phyloP scores from a whole-genome alignment of 1,139 yeast species.

The Spathaspora sp. region DNA sequence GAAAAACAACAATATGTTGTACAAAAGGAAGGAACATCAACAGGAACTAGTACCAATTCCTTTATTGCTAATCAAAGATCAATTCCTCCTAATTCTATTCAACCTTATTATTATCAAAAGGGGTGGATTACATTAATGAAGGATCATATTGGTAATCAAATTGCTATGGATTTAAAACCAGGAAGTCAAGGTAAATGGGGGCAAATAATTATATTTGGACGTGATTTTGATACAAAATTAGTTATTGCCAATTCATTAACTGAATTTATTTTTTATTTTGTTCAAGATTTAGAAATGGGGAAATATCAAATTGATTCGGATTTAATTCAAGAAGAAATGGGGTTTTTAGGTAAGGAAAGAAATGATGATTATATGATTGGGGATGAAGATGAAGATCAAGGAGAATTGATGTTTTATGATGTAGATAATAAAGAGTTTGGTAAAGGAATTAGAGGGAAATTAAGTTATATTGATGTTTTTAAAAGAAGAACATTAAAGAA shows the following conservation, averaged over 20 bases:
- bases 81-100: slow-evolving; percentile 56
- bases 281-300: slow-evolving; percentile 54
- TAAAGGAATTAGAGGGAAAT: slow-evolving; percentile 34
- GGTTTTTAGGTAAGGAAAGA: slow-evolving; percentile 33
- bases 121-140: slow-evolving; percentile 62
- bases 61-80: slow-evolving; percentile 54
- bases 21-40: slow-evolving; percentile 16
- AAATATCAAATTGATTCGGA: slow-evolving; percentile 51
- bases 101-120: slow-evolving; percentile 54
- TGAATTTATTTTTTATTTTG: slow-evolving; percentile 50
- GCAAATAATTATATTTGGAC: slow-evolving; percentile 61
- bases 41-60: slow-evolving; percentile 20
- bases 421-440: slow-evolving; percentile 35
- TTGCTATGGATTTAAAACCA: slow-evolving; percentile 63
- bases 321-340: slow-evolving; percentile 30
- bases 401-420: slow-evolving; percentile 40
- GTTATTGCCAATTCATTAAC: slow-evolving; percentile 58
- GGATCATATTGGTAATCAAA: slow-evolving; percentile 60
- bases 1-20: slow-evolving; percentile 40
- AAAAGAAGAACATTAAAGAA: slow-evolving; percentile 49
- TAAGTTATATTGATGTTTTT: slow-evolving; percentile 52
- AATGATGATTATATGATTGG: slow-evolving; percentile 49
- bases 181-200: slow-evolving; percentile 63
- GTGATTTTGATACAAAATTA: slow-evolving; percentile 62
- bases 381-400: slow-evolving; percentile 49